A percentile compares a stretch with the other conserved stretches of the same genome.
Evolutionary conservation across 176 grass and related monocot genomes (phyloP).

Genomic region (Miscanthus lutarioriparius): DNA sequence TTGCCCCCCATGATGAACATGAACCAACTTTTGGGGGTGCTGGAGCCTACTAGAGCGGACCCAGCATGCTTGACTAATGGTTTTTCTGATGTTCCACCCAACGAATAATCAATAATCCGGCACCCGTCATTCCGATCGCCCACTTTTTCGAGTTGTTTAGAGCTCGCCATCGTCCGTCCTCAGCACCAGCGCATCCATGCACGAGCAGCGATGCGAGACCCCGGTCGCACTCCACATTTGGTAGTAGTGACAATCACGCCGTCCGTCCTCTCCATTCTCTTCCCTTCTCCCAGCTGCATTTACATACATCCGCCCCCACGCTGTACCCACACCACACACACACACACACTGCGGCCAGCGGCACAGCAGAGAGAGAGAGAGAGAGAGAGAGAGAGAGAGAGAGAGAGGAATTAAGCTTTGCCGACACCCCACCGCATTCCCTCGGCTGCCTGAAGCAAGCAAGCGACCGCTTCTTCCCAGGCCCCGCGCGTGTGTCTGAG

Average conservation of each 20-base stretch:
- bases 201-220: not conserved
- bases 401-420: slow-evolving; percentile 36
- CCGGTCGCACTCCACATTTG: not conserved
- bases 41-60: not conserved
- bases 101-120: not conserved
- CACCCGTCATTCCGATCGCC: not conserved
- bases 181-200: no score
- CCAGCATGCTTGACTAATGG: slow-evolving; percentile 2
- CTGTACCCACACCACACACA: not conserved
- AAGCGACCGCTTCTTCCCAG: slow-evolving; percentile 22
- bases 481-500: slow-evolving; percentile 13
- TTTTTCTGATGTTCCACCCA: slow-evolving; percentile 12
- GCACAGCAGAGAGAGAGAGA: not conserved
- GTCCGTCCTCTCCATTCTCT: not conserved
- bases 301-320: not conserved
- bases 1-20: not conserved
- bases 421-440: slow-evolving; percentile 59
- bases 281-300: not conserved
- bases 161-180: slow-evolving; percentile 17
- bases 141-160: not conserved
- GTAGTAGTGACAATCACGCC: slow-evolving; percentile 21
- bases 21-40: not conserved
- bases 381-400: no score
- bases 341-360: not conserved
- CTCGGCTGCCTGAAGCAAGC: slow-evolving; percentile 18